phyloP scores from a whole-genome alignment of 148 eudicot genomes.

The Chenopodium formosanum region DNA sequence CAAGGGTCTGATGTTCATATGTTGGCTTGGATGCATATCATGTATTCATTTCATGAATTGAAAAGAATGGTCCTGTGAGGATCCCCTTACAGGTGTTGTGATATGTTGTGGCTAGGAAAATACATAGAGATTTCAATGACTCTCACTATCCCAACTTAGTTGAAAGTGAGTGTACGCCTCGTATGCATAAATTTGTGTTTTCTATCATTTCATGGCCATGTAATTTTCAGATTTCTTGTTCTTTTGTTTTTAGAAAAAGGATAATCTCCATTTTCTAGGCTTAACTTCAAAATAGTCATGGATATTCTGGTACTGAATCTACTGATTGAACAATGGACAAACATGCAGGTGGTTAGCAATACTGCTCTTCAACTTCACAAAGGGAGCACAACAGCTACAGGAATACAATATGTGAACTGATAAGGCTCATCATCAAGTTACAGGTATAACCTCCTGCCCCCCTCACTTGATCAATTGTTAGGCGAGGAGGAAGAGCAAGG shows the following conservation, averaged over 20 bases:
- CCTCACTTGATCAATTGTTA: not conserved
- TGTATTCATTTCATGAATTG: not conserved
- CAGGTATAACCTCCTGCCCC: not conserved
- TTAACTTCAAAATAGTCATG: not conserved
- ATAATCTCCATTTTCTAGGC: not conserved
- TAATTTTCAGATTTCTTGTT: not conserved
- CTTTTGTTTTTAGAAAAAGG: not conserved
- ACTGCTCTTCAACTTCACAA: slow-evolving; percentile 78
- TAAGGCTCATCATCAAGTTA: not conserved
- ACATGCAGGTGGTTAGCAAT: slow-evolving; percentile 77
- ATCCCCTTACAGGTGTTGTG: not conserved
- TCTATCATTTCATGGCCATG: not conserved
- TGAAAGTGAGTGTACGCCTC: not conserved
- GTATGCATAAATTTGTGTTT: not conserved
- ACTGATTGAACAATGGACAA: slow-evolving; percentile 15
- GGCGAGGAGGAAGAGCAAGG: no score
- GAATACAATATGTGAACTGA: slow-evolving; percentile 80
- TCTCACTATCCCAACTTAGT: not conserved
- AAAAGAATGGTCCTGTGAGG: not conserved
- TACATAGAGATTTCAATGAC: not conserved
- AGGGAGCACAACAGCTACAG: slow-evolving; percentile 45
- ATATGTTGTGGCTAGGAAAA: not conserved
- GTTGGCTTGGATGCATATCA: no score
- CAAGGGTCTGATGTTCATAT: not conserved
- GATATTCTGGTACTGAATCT: slow-evolving; percentile 17